Evolutionary conservation across 306 rosid species (phyloP).

Genomic region (Crotalaria pallida): DNA sequence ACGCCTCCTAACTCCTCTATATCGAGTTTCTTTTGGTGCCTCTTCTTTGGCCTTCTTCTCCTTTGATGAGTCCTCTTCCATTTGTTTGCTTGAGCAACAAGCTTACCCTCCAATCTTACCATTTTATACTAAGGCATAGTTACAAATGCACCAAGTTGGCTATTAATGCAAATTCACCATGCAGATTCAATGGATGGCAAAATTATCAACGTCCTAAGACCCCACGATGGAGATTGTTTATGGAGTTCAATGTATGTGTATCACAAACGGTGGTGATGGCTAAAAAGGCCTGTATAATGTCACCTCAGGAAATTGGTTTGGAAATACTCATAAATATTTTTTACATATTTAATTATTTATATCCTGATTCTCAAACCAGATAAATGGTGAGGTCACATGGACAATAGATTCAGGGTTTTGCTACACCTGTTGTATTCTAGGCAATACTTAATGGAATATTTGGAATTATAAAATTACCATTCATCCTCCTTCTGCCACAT

Average conservation of each 20-base stretch:
- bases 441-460: background rate
- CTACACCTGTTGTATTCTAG: no score
- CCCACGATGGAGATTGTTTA: constrained; percentile 30
- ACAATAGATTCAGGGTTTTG: background rate
- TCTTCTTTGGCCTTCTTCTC: background rate
- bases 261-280: constrained; percentile 20
- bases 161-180: background rate
- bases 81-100: background rate
- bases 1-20: constrained; percentile 30
- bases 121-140: constrained; percentile 4
- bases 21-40: background rate
- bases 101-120: background rate
- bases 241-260: constrained; percentile 32
- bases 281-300: constrained; percentile 1
- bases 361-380: constrained; percentile 8
- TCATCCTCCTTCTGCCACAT: background rate
- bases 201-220: background rate
- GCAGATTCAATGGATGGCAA: constrained; percentile 32
- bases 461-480: background rate
- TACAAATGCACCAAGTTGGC: background rate
- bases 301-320: constrained; percentile 14
- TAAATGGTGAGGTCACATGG: constrained; percentile 11
- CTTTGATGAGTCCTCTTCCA: constrained; percentile 15
- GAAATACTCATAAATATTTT: background rate
- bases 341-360: background rate